Conservation (phyloP, 176 grass and related monocot genomes). For the Juncus inflexus region DNA sequence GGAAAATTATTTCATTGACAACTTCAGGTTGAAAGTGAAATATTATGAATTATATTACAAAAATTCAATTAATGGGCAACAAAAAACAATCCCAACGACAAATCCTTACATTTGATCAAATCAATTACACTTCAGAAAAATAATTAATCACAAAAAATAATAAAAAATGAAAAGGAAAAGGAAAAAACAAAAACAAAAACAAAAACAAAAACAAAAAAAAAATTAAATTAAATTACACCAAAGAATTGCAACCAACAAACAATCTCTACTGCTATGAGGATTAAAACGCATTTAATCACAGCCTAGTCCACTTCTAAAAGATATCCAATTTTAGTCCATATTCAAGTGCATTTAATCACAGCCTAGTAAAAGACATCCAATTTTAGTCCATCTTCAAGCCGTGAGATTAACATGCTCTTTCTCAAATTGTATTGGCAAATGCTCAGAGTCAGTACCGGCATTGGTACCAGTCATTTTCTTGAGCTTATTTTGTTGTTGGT, state of each 20-base stretch:
- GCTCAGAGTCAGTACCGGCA: conserved; percentile 27
- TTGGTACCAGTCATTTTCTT: conserved; percentile 43
- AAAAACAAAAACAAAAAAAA: no score
- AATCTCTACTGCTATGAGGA: conserved; percentile 23
- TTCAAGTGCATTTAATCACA: conserved; percentile 26
- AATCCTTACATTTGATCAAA: conserved; percentile 23
- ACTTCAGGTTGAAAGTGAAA: background rate
- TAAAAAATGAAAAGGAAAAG: conserved; percentile 7
- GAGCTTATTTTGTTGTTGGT: conserved; percentile 73
- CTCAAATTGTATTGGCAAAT: conserved; percentile 37
- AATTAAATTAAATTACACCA: conserved; percentile 31
- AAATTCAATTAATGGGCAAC: conserved; percentile 15
- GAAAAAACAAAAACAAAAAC: background rate
- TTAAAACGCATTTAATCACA: conserved; percentile 26
- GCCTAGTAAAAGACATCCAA: conserved; percentile 6
- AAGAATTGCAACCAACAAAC: conserved; percentile 24
- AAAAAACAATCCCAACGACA: conserved; percentile 19
- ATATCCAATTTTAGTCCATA: conserved; percentile 17
- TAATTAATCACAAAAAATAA: conserved; percentile 23
- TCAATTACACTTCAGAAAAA: conserved; percentile 35
- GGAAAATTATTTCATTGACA: background rate
- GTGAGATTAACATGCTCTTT: conserved; percentile 25
- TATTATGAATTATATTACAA: background rate
- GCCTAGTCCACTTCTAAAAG: background rate
- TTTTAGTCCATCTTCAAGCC: conserved; percentile 17